Conservation (phyloP, 305 asterid genomes). For the Withania somnifera region DNA sequence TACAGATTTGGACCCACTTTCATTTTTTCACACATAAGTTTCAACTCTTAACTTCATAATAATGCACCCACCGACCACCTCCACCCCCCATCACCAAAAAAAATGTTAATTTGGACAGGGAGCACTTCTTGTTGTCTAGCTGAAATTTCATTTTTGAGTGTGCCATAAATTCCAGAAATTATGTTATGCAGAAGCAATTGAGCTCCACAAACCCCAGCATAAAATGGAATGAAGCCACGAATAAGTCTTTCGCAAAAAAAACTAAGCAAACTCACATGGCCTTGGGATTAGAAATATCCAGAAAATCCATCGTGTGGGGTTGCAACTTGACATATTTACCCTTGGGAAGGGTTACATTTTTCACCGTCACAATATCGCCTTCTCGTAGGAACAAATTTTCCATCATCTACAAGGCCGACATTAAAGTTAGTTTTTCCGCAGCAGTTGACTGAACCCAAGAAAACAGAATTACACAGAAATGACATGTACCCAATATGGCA, state of each 20-base stretch:
- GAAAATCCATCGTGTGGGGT: conserved; percentile 93
- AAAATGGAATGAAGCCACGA: not conserved
- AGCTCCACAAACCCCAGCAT: not conserved
- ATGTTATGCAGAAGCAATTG: not conserved
- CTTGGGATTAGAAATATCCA: conserved; percentile 97
- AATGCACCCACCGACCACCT: not conserved
- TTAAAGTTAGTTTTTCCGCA: not conserved
- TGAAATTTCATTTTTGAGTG: not conserved
- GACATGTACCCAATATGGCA: conserved; percentile 92
- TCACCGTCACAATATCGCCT: conserved; percentile 79
- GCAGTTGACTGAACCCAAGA: not conserved
- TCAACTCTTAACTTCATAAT: not conserved
- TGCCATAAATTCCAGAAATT: not conserved
- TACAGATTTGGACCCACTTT: not conserved
- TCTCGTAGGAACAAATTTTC: conserved; percentile 86
- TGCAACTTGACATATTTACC: conserved; percentile 90
- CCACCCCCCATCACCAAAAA: too few species aligned
- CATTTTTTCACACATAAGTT: not conserved
- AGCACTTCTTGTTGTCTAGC: not conserved
- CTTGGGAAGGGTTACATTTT: conserved; percentile 88
- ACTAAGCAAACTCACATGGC: conserved; percentile 70
- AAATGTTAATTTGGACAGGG: not conserved
- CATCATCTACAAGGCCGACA: conserved; percentile 69
- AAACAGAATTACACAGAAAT: not conserved
- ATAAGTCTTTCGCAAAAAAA: not conserved